Evolutionary conservation across 495 filamentous ascomycete species (phyloP), one percentile per base, ranked within the genome.

Genomic region (Cryomyces minteri): DNA sequence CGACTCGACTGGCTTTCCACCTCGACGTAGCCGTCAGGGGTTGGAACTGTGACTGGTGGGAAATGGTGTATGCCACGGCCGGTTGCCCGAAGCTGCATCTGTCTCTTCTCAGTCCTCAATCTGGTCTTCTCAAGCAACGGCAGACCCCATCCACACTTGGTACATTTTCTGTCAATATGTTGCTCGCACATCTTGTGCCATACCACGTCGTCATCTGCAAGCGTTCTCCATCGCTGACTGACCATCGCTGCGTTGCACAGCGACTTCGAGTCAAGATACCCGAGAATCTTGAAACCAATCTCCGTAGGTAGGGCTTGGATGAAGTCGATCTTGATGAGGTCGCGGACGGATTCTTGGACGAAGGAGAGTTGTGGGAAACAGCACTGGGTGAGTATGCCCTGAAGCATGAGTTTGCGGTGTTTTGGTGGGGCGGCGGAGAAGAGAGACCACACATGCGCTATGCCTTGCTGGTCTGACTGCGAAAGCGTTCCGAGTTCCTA

Each of bases 101-200:
- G 81, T 42, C 84, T 73, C 58, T 90, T 95, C 51, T 85, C 80
- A 48, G 84, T 88, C 32, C 85, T 74, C 37, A 99, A 63, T 56
- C 82, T 73, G 60, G 92, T 94, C 47, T 85, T 72, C 53, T 96
- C 90, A 45, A 98, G 59, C 41, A 90, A 66, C 39, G 90, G 90
- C 40, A 99, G 60, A 4, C 90, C 90, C 87, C 85, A 94, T 11
- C 92, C 88, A 56, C 90, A 99, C 58, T 94, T 95, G 41, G 78
- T 87, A 63, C 90, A 99, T 59, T 94, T 96, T 42, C 88, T 72
- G 53, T 90, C 85, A 44, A 94, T 96, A 55, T 99, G 90, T 55
- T 99, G 90, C 65, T 95, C 88, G 56, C 90, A 99, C 88, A 99
- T 96, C 45, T 79, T 80, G 52, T 95, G 88, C 90, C 90, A 99